A percentile compares a stretch with the other conserved stretches of the same genome.
Conservation (phyloP, 768 basidiomycete genomes). For the Phlegmacium glaucopus region DNA sequence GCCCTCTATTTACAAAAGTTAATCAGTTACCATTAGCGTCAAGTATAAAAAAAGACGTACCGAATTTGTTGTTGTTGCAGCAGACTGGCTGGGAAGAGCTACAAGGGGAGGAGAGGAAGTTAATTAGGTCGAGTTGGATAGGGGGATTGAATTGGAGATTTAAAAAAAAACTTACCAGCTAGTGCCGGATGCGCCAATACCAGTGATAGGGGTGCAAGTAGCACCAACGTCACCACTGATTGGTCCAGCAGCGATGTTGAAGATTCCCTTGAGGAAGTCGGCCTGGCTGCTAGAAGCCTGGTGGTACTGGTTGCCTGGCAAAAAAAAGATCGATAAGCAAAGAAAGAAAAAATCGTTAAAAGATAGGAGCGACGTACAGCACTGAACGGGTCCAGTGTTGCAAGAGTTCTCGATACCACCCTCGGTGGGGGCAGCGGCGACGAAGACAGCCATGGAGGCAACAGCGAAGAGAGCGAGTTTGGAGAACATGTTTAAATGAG, state of each 20-base stretch:
- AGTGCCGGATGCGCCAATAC: constrained; percentile 15
- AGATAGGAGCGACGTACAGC: constrained; percentile 15
- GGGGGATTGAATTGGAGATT: background rate
- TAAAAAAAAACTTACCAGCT: constrained; percentile 11
- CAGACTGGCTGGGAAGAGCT: constrained; percentile 19
- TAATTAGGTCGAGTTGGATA: too few relatives aligned
- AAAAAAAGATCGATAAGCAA: too few relatives aligned
- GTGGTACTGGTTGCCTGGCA: constrained; percentile 15
- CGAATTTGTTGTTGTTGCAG: constrained; percentile 23
- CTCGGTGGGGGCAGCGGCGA: constrained; percentile 25
- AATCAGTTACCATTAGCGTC: too few relatives aligned
- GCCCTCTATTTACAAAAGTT: too few relatives aligned
- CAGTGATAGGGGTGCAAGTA: constrained; percentile 21
- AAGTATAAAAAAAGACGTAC: constrained; percentile 17
- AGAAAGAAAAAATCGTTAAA: background rate
- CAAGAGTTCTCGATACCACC: constrained; percentile 17
- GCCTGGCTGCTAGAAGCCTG: constrained; percentile 6
- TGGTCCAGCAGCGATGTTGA: constrained; percentile 5
- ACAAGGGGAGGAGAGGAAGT: too few relatives aligned
- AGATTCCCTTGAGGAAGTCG: constrained; percentile 2
- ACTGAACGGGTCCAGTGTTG: constrained; percentile 26
- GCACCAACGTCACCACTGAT: constrained; percentile 16
- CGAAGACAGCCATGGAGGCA: constrained; percentile 22
- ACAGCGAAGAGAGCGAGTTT: constrained; percentile 22
- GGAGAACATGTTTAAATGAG: constrained; percentile 24